A percentile compares a stretch with the other conserved stretches of the same genome.
phyloP scores from a whole-genome alignment of 805 yeast genomes.

The Wickerhamomyces xylosicus region DNA sequence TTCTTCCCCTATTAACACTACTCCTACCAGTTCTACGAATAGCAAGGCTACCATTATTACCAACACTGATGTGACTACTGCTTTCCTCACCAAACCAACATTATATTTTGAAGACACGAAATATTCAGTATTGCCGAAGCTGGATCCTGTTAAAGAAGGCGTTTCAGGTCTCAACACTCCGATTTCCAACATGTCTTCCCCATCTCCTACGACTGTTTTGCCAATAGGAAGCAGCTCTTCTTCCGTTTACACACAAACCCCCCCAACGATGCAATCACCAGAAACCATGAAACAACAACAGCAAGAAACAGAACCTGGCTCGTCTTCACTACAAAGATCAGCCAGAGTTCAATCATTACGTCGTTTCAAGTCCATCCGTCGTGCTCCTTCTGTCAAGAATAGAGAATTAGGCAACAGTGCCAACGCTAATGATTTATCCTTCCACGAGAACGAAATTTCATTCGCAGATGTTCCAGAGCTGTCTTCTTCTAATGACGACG shows the following conservation, averaged over 20 bases:
- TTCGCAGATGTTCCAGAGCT: slow-evolving; percentile 67
- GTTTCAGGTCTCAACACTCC: slow-evolving; percentile 21
- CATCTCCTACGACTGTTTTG: not conserved
- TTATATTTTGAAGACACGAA: slow-evolving; percentile 3
- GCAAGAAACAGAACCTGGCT: not conserved
- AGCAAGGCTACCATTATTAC: slow-evolving; percentile 50
- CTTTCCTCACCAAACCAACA: slow-evolving; percentile 4
- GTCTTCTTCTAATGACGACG: slow-evolving; percentile 26
- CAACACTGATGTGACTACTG: slow-evolving; percentile 62
- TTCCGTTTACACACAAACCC: too few species aligned
- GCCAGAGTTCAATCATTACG: not conserved
- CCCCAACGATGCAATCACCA: too few species aligned
- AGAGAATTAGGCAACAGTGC: too few species aligned
- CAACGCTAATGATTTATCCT: slow-evolving; percentile 19
- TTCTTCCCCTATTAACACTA: not conserved
- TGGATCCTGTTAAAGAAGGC: slow-evolving; percentile 17
- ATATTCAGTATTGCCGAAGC: slow-evolving; percentile 1
- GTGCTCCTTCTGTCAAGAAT: not conserved
- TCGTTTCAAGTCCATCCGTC: not conserved
- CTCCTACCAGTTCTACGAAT: not conserved
- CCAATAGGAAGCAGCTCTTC: too few species aligned
- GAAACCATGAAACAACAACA: too few species aligned
- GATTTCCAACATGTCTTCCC: not conserved
- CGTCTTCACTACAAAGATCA: not conserved
- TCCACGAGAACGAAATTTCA: slow-evolving; percentile 60